A percentile compares a stretch with the other conserved stretches of the same genome.
Evolutionary conservation across 75 land plant genomes (phyloP).

Genomic region (Picea sitchensis): DNA sequence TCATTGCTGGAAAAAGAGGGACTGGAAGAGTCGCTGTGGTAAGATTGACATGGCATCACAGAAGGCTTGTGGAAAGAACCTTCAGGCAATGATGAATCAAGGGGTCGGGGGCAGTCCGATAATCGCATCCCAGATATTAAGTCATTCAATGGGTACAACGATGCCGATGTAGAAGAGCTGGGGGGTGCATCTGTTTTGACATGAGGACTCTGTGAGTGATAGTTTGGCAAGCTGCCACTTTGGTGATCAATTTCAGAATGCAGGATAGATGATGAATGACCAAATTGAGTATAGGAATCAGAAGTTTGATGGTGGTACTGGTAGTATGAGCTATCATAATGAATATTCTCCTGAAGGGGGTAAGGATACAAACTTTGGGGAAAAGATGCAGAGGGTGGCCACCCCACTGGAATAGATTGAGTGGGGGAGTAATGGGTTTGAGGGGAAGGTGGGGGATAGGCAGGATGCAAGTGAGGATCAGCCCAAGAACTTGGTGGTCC

Average conservation of each 20-base stretch:
- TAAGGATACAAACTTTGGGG: neutral
- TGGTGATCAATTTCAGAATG: neutral
- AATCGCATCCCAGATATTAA: neutral
- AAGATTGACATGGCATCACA: neutral
- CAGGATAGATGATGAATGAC: neutral
- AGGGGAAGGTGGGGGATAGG: neutral
- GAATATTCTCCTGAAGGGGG: neutral
- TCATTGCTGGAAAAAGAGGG: neutral
- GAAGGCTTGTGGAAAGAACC: constrained; percentile 3
- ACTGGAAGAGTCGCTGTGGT: neutral
- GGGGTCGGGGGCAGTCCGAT: constrained; percentile 1
- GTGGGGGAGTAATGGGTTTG: neutral
- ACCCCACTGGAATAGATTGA: neutral
- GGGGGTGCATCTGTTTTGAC: neutral
- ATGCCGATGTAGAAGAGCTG: neutral
- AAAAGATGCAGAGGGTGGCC: constrained; percentile 7
- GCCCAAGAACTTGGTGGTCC: neutral
- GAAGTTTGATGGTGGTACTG: neutral
- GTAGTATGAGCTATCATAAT: neutral
- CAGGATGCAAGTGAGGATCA: neutral
- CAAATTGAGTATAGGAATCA: neutral
- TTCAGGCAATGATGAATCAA: neutral
- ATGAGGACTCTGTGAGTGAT: neutral
- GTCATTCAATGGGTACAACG: constrained; percentile 1
- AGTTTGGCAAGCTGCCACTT: neutral